Conservation (phyloP, 2,329 filamentous ascomycete genomes). For the Coniella vitis region DNA sequence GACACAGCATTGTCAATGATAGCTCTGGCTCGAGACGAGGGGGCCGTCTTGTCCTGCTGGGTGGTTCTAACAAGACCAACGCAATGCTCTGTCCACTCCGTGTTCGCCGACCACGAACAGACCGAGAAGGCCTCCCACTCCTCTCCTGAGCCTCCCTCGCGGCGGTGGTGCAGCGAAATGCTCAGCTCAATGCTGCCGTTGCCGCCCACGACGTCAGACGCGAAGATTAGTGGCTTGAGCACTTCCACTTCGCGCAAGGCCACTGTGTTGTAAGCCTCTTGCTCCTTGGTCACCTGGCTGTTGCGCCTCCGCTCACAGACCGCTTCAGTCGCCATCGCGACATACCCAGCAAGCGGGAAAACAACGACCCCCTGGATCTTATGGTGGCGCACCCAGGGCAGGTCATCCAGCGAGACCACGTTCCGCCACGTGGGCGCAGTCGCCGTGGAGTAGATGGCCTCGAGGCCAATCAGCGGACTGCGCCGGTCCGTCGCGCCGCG, state of each 20-base stretch:
- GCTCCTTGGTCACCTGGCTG: conserved; percentile 24
- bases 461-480: conserved; percentile 40
- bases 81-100: conserved; percentile 54
- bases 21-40: conserved; percentile 26
- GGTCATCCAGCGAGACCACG: conserved; percentile 37
- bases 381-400: conserved; percentile 54
- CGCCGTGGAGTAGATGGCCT: conserved; percentile 37
- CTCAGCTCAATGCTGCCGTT: conserved; percentile 33
- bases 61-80: conserved; percentile 41
- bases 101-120: conserved; percentile 42
- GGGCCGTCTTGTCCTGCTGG: conserved; percentile 35
- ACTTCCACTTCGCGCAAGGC: conserved; percentile 42
- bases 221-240: conserved; percentile 38
- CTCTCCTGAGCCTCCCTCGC: conserved; percentile 36
- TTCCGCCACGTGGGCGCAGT: conserved; percentile 44
- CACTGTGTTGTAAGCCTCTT: conserved; percentile 26
- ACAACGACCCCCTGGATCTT: conserved; percentile 48
- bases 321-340: conserved; percentile 46
- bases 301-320: conserved; percentile 16
- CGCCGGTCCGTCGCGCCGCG: conserved; percentile 27
- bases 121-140: conserved; percentile 51
- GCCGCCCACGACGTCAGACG: conserved; percentile 35
- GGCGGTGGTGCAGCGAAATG: conserved; percentile 36
- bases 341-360: conserved; percentile 47
- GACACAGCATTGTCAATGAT: conserved; percentile 20